Base-by-base conservation (phyloP, 306 rosid genomes). In the Dalbergia oliveri region DNA sequence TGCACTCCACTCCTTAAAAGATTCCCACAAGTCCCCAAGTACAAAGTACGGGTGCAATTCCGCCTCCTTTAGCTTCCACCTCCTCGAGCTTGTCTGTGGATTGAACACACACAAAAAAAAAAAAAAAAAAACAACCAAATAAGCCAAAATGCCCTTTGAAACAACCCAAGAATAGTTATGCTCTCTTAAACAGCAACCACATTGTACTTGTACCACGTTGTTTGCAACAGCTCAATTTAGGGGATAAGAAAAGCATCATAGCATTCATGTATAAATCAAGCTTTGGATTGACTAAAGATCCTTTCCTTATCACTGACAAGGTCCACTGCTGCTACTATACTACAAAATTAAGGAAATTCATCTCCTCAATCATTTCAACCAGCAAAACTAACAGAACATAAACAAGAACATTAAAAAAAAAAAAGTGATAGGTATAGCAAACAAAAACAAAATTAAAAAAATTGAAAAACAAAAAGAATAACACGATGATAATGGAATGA, bases 21-120 rank as follows among this genome's bases (percentile, higher is more conserved):
- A 90, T 21, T 90, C 97, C 98, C 96, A 94, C 66, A 94, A 82
- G 75, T 94, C 98, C 31, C 97, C 93, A 34, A 94, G 98, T 79
- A 90, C 85, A 83, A 88, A 94, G 84, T 89, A 90, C 0, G 97
- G 97, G 78, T 78, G 88, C n/a, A 85, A 79, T 69, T 89, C 91
- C 1, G 84, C 65, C 66, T 87, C 87, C 62, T 69, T 79, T 8
- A 73, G 47, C 73, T 88, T 90, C 97, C 97, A 90, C 62, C 88
- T 85, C 87, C 76, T 86, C 9, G 69, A 69, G 75, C 87, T 89
- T 15, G 84, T 84, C 98, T 94, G 83, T 79, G 69, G 19, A 81
- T 81, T 78, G 23, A 0, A 81, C 59, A 74, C 62, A 21, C 8
- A 58, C n/a, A n/a, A n/a, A n/a, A n/a, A n/a, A n/a, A n/a, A n/a